Evolutionary conservation across 106 monocot genomes (phyloP).

Genomic region (Dendrobium huoshanense): DNA sequence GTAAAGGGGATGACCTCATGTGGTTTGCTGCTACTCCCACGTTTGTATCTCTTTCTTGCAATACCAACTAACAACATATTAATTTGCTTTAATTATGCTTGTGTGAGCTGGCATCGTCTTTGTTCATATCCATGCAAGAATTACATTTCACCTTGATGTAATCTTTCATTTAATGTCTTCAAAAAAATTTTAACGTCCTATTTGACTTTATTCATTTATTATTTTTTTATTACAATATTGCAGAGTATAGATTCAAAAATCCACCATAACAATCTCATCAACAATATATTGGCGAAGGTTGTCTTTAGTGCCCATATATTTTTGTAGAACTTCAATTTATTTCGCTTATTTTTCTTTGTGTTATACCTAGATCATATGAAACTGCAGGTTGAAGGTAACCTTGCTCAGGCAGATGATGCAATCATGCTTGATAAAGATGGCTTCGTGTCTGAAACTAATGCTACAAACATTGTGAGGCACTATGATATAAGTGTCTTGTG

Average conservation of each 20-base stretch:
- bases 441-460: slow-evolving; percentile 99
- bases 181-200: neutral
- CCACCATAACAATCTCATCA: slow-evolving; percentile 99
- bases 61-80: neutral
- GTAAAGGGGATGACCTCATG: too few species aligned
- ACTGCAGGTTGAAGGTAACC: slow-evolving; percentile 83
- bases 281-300: slow-evolving; percentile 96
- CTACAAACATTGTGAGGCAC: slow-evolving; percentile 83
- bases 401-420: slow-evolving; percentile 91
- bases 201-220: slow-evolving; percentile 1
- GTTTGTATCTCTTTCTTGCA: neutral
- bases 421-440: slow-evolving; percentile 97
- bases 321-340: neutral
- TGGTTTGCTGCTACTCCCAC: too few species aligned
- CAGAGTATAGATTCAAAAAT: slow-evolving; percentile 97
- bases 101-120: neutral
- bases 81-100: neutral
- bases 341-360: neutral
- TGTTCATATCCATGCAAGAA: neutral
- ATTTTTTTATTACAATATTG: slow-evolving; percentile 10
- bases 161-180: neutral
- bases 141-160: neutral
- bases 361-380: neutral
- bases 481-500: neutral
- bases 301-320: neutral